Evolutionary conservation across 768 basidiomycete species (phyloP), one percentile per base, ranked within the genome.

Genomic region (Trametes cingulata): DNA sequence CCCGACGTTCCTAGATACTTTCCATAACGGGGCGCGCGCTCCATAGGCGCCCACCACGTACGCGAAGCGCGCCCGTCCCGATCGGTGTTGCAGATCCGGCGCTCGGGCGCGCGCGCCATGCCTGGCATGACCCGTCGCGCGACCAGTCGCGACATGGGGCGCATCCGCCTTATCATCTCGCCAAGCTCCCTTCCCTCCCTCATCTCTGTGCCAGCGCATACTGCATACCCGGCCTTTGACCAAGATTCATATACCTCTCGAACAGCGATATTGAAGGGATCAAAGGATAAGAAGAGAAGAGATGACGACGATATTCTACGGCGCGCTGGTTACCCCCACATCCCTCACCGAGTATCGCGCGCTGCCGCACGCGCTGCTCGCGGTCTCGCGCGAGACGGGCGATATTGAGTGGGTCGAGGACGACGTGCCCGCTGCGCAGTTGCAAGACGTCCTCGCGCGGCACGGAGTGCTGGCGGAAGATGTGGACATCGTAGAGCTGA

Each of bases 391-490:
- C 20, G 13, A 65, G 2, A 66, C 76, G 1, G 88, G 88, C 0
- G 69, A 80, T 50, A 90, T 95, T 48, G 81, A 82, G 29, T 94
- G 90, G 89, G 76, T 93, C 40, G 82, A 83, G 46, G 75, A 82
- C 45, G 77, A 89, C 71, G 84, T 91, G 17, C 72, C 69, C 29
- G 67, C 74, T 13, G 71, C 77, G 47, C 69, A 71, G 50, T 65
- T 91, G 8, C 80, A 80, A 69, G 77, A 84, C 19, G 75, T 76
- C 3, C 71, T 90, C 47, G 76, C 77, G 0, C 71, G 74, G 43
- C 82, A 85, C 61, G 88, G 85, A n/a, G 68, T 76, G 15, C 17
- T 51, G 19, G 45, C 72, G 9, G 75, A 81, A 22, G 67, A 70
- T 1, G 58, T 69, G 40, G 67, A 73, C 29, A 43, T 81, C 42